A percentile compares a stretch with the other conserved stretches of the same genome.
Conservation (phyloP, 768 basidiomycete genomes). For the Multifurca ochricompacta region DNA sequence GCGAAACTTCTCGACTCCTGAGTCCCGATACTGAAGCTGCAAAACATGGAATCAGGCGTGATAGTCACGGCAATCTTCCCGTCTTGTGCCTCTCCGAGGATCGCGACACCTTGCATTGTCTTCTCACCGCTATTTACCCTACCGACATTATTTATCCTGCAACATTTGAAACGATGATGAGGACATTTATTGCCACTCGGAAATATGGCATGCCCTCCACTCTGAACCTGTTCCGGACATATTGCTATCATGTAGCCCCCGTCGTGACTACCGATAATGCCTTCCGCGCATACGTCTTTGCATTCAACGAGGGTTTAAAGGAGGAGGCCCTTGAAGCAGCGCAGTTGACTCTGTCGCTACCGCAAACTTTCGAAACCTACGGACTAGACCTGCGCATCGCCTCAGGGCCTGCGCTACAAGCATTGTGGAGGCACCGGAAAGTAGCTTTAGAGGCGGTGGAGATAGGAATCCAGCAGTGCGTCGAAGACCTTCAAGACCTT, state of each 20-base stretch:
- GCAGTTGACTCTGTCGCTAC: neutral
- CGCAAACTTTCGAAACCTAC: neutral
- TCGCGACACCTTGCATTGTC: conserved; percentile 8
- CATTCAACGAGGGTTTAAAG: neutral
- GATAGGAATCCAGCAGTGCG: neutral
- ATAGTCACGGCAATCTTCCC: neutral
- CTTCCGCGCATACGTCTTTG: conserved; percentile 1
- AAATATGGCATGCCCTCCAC: neutral
- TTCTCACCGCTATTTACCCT: conserved; percentile 12
- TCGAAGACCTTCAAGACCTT: conserved; percentile 1
- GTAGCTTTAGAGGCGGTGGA: neutral
- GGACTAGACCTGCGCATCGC: neutral
- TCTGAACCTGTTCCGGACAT: neutral
- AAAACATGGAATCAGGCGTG: neutral
- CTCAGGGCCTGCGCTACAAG: neutral
- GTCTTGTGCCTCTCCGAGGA: conserved; percentile 1
- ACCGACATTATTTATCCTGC: conserved; percentile 2
- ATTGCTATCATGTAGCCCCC: neutral
- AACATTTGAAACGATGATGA: conserved; percentile 4
- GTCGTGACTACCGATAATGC: neutral
- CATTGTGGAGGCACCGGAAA: neutral
- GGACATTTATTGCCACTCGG: neutral
- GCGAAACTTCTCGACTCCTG: neutral
- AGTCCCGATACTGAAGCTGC: neutral
- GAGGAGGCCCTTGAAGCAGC: conserved; percentile 6